phyloP scores from a whole-genome alignment of 1,284 basidiomycete genomes.

The Sporisorium scitamineum region DNA sequence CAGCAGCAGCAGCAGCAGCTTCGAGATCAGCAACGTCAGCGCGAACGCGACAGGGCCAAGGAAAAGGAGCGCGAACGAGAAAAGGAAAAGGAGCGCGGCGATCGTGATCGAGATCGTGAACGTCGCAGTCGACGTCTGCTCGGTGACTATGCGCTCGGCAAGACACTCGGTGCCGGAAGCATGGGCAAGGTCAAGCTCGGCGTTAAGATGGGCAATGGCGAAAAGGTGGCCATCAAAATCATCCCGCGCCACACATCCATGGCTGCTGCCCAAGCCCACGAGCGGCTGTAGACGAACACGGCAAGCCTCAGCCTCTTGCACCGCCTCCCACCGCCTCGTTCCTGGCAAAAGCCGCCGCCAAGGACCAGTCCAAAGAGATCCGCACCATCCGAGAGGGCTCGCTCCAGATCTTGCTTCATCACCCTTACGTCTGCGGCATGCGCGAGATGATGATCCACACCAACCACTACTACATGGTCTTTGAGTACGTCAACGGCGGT shows the following conservation, averaged over 20 bases:
- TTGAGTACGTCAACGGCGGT: slow-evolving; percentile 97
- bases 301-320: slow-evolving; percentile 59
- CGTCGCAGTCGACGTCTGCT: slow-evolving; percentile 70
- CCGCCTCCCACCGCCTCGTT: slow-evolving; percentile 54
- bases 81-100: slow-evolving; percentile 41
- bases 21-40: slow-evolving; percentile 30
- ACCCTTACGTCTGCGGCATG: slow-evolving; percentile 99
- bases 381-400: slow-evolving; percentile 95
- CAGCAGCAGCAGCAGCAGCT: slow-evolving; percentile 15
- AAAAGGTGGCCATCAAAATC: slow-evolving; percentile 99
- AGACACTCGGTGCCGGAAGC: slow-evolving; percentile 95
- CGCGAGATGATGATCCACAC: slow-evolving; percentile 80
- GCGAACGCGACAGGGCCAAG: slow-evolving; percentile 25
- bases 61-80: slow-evolving; percentile 40
- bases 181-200: slow-evolving; percentile 99
- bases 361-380: slow-evolving; percentile 95
- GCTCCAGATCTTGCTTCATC: slow-evolving; percentile 90
- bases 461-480: slow-evolving; percentile 97
- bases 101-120: slow-evolving; percentile 51
- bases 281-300: slow-evolving; percentile 70
- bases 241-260: slow-evolving; percentile 82
- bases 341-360: slow-evolving; percentile 70
- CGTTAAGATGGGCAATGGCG: slow-evolving; percentile 86
- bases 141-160: slow-evolving; percentile 94
- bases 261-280: slow-evolving; percentile 70